A percentile compares a stretch with the other conserved stretches of the same genome.
These are phyloP conservation scores for Veloporphyrellus conicus DNA, from an alignment of 1,284 basidiomycete species.

Conservation along the genomic window DNA sequence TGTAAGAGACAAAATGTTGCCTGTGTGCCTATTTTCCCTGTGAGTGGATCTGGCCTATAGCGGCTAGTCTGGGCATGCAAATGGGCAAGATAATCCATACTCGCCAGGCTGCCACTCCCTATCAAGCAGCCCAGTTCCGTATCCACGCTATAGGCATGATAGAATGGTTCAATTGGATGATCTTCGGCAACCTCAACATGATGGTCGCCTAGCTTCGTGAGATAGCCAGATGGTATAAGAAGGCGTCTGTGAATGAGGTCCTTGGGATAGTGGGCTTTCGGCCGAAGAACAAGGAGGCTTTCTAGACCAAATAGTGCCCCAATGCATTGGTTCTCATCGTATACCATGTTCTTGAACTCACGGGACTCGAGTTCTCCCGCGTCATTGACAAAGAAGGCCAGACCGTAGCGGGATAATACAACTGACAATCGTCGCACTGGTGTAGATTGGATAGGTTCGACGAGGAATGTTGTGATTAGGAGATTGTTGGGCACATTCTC, in stretches of 20 bases:
- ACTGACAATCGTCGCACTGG: constrained; percentile 23
- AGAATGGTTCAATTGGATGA: neutral
- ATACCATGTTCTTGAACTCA: no score
- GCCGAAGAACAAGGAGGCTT: no score
- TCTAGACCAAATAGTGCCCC: no score
- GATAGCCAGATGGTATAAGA: neutral
- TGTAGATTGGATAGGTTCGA: constrained; percentile 7
- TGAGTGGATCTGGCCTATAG: no score
- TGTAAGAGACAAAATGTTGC: no score
- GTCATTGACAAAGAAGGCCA: no score
- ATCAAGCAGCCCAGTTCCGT: neutral
- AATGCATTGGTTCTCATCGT: no score
- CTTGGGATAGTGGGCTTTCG: no score
- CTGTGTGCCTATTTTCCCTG: no score
- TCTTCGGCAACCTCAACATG: neutral
- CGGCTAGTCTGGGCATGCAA: constrained; percentile 20
- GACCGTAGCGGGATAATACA: constrained; percentile 35
- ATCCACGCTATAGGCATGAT: neutral
- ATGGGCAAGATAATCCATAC: neutral
- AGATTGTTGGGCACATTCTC: constrained; percentile 32
- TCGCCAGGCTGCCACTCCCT: neutral
- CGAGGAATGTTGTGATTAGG: constrained; percentile 14
- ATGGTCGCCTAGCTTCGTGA: no score
- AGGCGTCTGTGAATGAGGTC: no score
- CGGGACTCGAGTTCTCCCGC: no score